Percentiles rank a stretch among this genome's conserved stretches.
phyloP scores from a whole-genome alignment of 345 rosid genomes.

The Syzygium oleosum region DNA sequence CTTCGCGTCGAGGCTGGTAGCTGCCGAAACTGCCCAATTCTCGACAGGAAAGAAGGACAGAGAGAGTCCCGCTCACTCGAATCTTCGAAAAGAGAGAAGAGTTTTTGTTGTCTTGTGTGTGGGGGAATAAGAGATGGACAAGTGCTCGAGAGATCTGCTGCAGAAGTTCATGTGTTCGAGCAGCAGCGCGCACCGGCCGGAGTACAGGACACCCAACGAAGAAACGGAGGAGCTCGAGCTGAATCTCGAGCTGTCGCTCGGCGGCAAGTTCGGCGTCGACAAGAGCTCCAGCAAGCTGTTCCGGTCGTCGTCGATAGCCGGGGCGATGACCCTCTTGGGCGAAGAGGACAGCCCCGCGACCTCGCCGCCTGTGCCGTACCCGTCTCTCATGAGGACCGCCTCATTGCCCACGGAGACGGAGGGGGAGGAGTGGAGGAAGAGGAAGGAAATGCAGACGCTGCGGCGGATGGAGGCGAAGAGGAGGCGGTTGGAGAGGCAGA shows the following conservation, averaged over 20 bases:
- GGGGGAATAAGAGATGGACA: conserved; percentile 10
- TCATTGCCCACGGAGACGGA: conserved; percentile 86
- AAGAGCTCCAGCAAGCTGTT: conserved; percentile 38
- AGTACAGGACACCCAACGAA: conserved; percentile 1
- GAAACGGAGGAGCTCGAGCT: conserved; percentile 56
- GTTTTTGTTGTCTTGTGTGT: neutral
- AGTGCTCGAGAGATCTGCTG: conserved; percentile 71
- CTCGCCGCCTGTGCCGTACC: conserved; percentile 23
- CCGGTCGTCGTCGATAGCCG: conserved; percentile 76
- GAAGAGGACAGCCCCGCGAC: conserved; percentile 10
- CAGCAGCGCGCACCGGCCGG: conserved; percentile 4
- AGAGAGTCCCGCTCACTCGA: neutral
- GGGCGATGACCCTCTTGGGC: conserved; percentile 25
- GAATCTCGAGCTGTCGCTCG: conserved; percentile 77
- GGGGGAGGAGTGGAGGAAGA: conserved; percentile 90
- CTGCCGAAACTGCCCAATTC: neutral
- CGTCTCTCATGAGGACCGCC: conserved; percentile 58
- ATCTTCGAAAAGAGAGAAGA: neutral
- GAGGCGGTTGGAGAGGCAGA: conserved; percentile 79
- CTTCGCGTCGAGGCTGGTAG: neutral
- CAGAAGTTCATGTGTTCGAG: conserved; percentile 47
- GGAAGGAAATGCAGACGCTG: conserved; percentile 70
- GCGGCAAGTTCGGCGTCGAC: conserved; percentile 88
- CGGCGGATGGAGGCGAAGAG: conserved; percentile 88
- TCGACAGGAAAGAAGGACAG: neutral